These are phyloP conservation scores for Cladosporium sp. DNA, from an alignment of 2,329 filamentous ascomycete species.

Conservation along the genomic window DNA sequence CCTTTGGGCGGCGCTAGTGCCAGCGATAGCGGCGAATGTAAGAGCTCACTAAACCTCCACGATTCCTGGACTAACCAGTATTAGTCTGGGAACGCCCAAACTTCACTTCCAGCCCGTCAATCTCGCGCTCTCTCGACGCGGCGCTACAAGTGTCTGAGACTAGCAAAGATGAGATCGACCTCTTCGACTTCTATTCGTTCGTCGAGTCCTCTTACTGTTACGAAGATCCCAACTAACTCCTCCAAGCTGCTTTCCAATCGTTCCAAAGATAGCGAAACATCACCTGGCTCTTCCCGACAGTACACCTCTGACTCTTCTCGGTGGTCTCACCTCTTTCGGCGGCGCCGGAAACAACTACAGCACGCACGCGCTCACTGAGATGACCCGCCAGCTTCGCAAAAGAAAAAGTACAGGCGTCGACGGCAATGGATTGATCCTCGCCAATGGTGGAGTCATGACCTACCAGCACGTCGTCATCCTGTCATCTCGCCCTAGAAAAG, in stretches of 20 bases:
- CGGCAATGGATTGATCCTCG: conserved; percentile 59
- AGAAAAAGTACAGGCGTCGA: conserved; percentile 36
- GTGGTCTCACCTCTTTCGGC: conserved; percentile 67
- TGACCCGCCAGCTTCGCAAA: conserved; percentile 54
- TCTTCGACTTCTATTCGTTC: conserved; percentile 65
- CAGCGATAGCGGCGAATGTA: conserved; percentile 57
- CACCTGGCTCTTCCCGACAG: conserved; percentile 56
- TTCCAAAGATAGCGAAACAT: conserved; percentile 64
- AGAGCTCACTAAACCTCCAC: conserved; percentile 21
- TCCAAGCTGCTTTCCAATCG: conserved; percentile 66
- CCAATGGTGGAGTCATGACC: conserved; percentile 65
- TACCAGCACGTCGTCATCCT: conserved; percentile 65
- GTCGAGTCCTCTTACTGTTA: conserved; percentile 3
- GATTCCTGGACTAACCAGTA: neutral
- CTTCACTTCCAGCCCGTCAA: conserved; percentile 59
- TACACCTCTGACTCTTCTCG: conserved; percentile 62
- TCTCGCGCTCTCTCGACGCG: conserved; percentile 58
- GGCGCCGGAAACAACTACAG: conserved; percentile 72
- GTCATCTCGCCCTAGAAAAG: conserved; percentile 47
- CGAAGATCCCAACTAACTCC: neutral
- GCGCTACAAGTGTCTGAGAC: conserved; percentile 52
- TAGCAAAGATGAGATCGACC: conserved; percentile 54
- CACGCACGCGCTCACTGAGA: conserved; percentile 62
- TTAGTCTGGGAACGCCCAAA: conserved; percentile 63
- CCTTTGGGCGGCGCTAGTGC: conserved; percentile 64